A percentile compares a stretch with the other conserved stretches of the same genome.
These are phyloP conservation scores for Stentor coeruleus DNA, from an alignment of 73 alveolate genomes.

Conservation along the genomic window DNA sequence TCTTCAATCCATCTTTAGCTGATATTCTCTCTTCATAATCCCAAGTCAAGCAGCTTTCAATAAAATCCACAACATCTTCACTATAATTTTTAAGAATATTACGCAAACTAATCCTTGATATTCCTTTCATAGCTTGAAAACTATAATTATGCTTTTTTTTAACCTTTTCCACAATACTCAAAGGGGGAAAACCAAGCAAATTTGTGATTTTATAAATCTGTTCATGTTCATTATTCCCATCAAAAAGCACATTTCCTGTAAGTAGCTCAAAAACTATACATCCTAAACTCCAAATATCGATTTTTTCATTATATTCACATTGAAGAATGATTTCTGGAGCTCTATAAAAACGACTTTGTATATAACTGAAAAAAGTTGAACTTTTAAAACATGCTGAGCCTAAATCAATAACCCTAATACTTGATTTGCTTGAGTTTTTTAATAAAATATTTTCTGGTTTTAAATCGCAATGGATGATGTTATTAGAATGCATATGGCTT, in stretches of 20 bases:
- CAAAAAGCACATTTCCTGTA: not conserved
- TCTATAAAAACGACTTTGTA: no score
- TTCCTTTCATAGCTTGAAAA: no score
- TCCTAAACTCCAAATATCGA: not conserved
- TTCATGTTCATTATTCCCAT: not conserved
- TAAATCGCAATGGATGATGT: no score
- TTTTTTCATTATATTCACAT: not conserved
- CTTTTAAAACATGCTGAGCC: no score
- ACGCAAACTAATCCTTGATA: no score
- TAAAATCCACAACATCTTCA: not conserved
- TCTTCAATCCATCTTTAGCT: not conserved
- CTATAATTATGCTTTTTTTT: not conserved
- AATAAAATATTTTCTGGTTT: no score
- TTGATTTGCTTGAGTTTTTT: no score
- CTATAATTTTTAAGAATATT: no score
- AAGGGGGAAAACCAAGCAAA: not conserved
- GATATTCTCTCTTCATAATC: not conserved
- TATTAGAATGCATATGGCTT: no score
- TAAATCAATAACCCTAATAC: no score
- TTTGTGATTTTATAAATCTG: not conserved
- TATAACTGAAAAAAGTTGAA: no score
- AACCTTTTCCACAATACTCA: not conserved
- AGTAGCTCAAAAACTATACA: not conserved
- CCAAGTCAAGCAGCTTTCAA: not conserved
- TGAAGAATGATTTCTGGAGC: not conserved